Evolutionary conservation across 116 monocot species (phyloP).

Genomic region (Phalaenopsis hybrid): DNA sequence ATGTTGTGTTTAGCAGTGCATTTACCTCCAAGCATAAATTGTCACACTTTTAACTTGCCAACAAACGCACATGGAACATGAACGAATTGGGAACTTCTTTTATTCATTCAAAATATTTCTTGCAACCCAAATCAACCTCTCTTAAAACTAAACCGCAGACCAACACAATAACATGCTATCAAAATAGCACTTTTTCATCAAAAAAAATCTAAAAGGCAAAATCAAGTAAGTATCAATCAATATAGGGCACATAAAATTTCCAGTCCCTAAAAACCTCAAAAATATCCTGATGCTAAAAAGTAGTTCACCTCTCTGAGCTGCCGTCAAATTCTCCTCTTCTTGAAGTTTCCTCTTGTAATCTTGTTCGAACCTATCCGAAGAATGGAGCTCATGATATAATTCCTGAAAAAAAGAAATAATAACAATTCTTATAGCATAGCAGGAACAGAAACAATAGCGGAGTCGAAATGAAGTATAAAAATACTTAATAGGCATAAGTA

Average conservation of each 20-base stretch:
- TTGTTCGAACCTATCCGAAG: conserved; percentile 55
- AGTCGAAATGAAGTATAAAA: neutral
- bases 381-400: conserved; percentile 60
- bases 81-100: too few relatives aligned
- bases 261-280: neutral
- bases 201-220: too few relatives aligned
- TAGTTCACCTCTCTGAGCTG: conserved; percentile 41
- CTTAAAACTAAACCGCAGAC: too few relatives aligned
- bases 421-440: neutral
- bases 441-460: neutral
- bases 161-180: too few relatives aligned
- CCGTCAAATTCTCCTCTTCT: conserved; percentile 38
- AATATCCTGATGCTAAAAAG: neutral
- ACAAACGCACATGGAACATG: too few relatives aligned
- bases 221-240: neutral
- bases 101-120: too few relatives aligned
- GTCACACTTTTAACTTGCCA: too few relatives aligned
- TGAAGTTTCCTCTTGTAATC: conserved; percentile 49
- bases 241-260: neutral
- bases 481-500: neutral
- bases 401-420: conserved; percentile 27
- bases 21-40: too few relatives aligned
- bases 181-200: too few relatives aligned
- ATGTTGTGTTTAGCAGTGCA: too few relatives aligned
- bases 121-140: too few relatives aligned